phyloP scores from a whole-genome alignment of 2,329 filamentous ascomycete species.

The Scleromitrula shiraiana region DNA sequence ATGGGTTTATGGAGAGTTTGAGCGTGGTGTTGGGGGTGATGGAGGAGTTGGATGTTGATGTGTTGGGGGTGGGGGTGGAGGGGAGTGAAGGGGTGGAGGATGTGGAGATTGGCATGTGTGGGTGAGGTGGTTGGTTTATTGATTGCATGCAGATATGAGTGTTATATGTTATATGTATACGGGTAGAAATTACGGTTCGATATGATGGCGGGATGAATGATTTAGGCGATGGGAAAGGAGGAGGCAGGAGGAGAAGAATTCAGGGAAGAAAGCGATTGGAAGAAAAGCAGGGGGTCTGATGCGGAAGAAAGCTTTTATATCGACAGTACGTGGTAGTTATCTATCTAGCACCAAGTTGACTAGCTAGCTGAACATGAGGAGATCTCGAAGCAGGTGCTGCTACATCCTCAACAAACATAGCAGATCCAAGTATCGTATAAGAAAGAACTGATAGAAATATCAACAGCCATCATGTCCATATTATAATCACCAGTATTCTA shows the following conservation, averaged over 20 bases:
- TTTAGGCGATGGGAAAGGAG: no score
- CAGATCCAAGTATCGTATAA: background rate
- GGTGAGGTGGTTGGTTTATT: background rate
- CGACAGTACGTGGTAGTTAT: no score
- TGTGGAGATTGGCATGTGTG: background rate
- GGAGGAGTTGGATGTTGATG: slow-evolving; percentile 81
- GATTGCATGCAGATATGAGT: no score
- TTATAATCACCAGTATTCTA: background rate
- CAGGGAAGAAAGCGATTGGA: no score
- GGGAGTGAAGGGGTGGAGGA: background rate
- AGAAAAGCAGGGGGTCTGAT: no score
- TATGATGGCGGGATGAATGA: no score
- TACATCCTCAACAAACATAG: background rate
- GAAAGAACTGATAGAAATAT: background rate
- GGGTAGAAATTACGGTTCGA: no score
- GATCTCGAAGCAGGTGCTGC: slow-evolving; percentile 10
- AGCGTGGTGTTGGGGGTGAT: slow-evolving; percentile 81
- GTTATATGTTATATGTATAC: no score
- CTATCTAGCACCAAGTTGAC: no score
- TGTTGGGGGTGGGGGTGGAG: slow-evolving; percentile 41
- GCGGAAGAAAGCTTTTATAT: background rate
- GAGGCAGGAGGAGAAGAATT: no score
- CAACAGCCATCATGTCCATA: background rate
- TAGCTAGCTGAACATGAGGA: background rate
- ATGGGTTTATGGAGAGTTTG: slow-evolving; percentile 90